Base-by-base conservation (phyloP, 495 filamentous ascomycete species). In the Glarea lozoyensis region DNA sequence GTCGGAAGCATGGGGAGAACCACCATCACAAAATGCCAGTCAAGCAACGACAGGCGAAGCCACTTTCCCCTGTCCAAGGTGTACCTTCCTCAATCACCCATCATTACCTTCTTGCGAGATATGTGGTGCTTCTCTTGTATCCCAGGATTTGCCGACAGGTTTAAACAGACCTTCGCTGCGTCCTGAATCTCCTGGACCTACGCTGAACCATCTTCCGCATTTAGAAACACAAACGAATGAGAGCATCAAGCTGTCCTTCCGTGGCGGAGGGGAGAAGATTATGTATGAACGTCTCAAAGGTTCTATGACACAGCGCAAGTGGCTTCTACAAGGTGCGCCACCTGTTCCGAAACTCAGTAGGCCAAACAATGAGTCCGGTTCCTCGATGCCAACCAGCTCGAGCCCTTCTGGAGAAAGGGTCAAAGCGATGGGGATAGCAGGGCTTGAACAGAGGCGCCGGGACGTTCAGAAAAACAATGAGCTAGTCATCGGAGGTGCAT, bases 61-160 rank as follows among this genome's bases (percentile, higher is more conserved):
- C 9, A 63, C 64, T 2, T 78, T 84, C 45, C 67, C 77, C 31
- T 99, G 92, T 54, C 88, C 88, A 12, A 73, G 90, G 45, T 99
- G 92, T 57, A 99, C 92, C 7, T 97, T 96, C 59, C 63, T 79
- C 22, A 99, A 99, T 54, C 88, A 97, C 60, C 85, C 88, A 2
- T 95, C 83, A 15, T 66, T 99, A 3, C 57, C 76, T 0, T 78
- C 78, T 13, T 97, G 92, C 56, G 92, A 99, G 60, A 86, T 99
- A 35, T 99, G 92, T 53, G 87, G 87, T 2, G 84, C 79, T 13
- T 75, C 87, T 7, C 62, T 97, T 0, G 57, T 81, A 15, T 76
- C 78, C 1, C 67, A 71, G 21, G 68, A 79, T 41, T 45, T 73
- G 2, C 68, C 72, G 19, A 49, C 55, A 17, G 56, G 62, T 36